Evolutionary conservation across 1,139 yeast genomes (phyloP), one percentile per base, ranked within the genome.

Genomic region (Taiozyma sp.): DNA sequence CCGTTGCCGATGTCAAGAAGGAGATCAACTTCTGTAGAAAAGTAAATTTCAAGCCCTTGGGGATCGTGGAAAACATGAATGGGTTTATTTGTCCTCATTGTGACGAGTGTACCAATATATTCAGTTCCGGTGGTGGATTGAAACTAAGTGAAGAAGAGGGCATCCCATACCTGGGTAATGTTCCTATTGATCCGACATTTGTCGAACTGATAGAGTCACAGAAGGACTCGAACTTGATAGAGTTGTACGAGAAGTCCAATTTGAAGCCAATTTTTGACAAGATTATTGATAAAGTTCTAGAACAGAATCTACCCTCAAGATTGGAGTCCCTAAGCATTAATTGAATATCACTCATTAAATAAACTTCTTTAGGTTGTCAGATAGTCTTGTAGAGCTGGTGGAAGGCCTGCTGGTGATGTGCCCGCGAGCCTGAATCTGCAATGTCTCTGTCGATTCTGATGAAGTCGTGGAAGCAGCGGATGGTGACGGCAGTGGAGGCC

Each of bases 21-120:
- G 99, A 95, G 69, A 81, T 95, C 40, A 93, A 88, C 62, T 95
- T 91, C 62, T 93, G 99, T 68, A 76, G 79, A 44, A 93, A 91
- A 66, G 97, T 95, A 11, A 82, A 82, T 37, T 83, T 95, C 58
- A 77, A 76, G 43, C 79, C 93, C 3, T 68, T 93, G 45, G 99
- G 99, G 2, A 77, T 95, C 19, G 85, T 95, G 21, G 99, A 95
- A 64, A 95, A 95, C 64, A 93, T 95, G 99, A 83, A 95, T 19
- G 99, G 99, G 2, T 95, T 88, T 67, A 86, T 90, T 8, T 95
- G 99, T 65, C 99, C 99, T 0, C 82, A 83, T 65, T 95, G 99
- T 67, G 79, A 87, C 2, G 98, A 91, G 63, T 85, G 93, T 64
- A 90, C 97, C 3, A 83, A 91, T 64, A 88, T 95, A 32, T 95